These are phyloP conservation scores for Petunia secreta DNA, from an alignment of 257 asterid species.

Conservation along the genomic window DNA sequence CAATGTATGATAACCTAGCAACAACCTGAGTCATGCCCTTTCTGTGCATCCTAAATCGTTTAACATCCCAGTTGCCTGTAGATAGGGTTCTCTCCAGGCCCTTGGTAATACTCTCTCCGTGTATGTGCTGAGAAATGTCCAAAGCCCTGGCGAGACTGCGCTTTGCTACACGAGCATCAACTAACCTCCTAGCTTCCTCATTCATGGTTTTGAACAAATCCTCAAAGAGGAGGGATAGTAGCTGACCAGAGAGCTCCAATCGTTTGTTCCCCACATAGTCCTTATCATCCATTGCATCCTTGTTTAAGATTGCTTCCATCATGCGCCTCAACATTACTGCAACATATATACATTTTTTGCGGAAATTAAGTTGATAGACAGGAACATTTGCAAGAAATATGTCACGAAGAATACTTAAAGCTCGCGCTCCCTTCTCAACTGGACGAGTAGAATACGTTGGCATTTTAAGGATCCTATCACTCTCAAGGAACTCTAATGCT, in stretches of 20 bases:
- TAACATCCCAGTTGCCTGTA: slow-evolving; percentile 91
- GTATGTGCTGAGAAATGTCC: slow-evolving; percentile 64
- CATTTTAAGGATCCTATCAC: slow-evolving; percentile 49
- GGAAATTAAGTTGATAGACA: slow-evolving; percentile 68
- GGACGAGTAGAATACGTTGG: slow-evolving; percentile 31
- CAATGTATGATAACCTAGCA: slow-evolving; percentile 83
- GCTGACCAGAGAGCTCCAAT: slow-evolving; percentile 91
- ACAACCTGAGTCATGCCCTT: slow-evolving; percentile 97
- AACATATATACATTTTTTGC: slow-evolving; percentile 88
- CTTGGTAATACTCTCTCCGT: slow-evolving; percentile 49
- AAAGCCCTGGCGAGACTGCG: slow-evolving; percentile 50
- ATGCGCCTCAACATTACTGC: slow-evolving; percentile 97
- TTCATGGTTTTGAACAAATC: slow-evolving; percentile 91
- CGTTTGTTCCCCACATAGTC: slow-evolving; percentile 98
- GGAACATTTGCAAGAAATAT: slow-evolving; percentile 81
- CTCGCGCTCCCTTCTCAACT: slow-evolving; percentile 69
- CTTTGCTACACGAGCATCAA: slow-evolving; percentile 50
- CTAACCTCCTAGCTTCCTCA: slow-evolving; percentile 50
- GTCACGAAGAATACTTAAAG: slow-evolving; percentile 61
- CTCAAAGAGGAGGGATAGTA: slow-evolving; percentile 89
- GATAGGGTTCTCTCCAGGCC: slow-evolving; percentile 90
- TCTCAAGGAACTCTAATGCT: slow-evolving; percentile 84
- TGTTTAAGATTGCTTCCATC: slow-evolving; percentile 93
- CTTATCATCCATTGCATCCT: slow-evolving; percentile 98
- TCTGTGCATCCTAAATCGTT: slow-evolving; percentile 85